Base-by-base conservation (phyloP, 2,329 filamentous ascomycete species). In the Nakataea oryzae region DNA sequence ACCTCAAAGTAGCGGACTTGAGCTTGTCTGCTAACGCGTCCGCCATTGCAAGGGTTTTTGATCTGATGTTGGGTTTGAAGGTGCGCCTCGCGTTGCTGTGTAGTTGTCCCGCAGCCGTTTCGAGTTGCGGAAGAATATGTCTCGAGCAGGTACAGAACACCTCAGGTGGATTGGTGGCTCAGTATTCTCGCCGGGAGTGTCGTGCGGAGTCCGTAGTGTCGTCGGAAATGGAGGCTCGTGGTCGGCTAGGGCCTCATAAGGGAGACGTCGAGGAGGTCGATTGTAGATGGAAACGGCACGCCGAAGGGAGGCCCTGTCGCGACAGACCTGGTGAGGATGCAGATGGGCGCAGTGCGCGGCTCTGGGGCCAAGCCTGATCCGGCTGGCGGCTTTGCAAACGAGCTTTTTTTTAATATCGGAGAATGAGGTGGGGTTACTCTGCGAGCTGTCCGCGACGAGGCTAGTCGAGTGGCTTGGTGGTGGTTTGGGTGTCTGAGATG, bases 21-120 rank as follows among this genome's bases (percentile, higher is more conserved):
- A 87, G 76, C 74, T 86, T 78, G 68, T 80, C 81, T 70, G 81
- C 79, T 68, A 79, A 73, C 65, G 68, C 69, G 66, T 79, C 77
- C 64, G 78, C 72, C 78, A 80, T 79, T 72, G 67, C 69, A 64
- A 58, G 32, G 65, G 62, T 62, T 32, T 61, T 41, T 59, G 28
- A 56, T 5, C 41, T 24, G 55, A n/a, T 27, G 27, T 30, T 17
- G 55, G 17, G 54, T n/a, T 28, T 12, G 27, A 21, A 27, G 27
- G 29, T 14, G 55, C n/a, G 13, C 13, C n/a, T 27, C 55, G 55
- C n/a, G 41, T 50, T n/a, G 41, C 41, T 24, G 41, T 50, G 11
- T 8, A 24, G 41, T n/a, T 11, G 21, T 50, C 24, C 41, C 41
- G 21, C 41, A 50, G 41, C 41, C 24, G 41, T 50, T 50, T n/a